Conservation (phyloP, 2,329 filamentous ascomycete species). For the Phyllosticta citriasiana region DNA sequence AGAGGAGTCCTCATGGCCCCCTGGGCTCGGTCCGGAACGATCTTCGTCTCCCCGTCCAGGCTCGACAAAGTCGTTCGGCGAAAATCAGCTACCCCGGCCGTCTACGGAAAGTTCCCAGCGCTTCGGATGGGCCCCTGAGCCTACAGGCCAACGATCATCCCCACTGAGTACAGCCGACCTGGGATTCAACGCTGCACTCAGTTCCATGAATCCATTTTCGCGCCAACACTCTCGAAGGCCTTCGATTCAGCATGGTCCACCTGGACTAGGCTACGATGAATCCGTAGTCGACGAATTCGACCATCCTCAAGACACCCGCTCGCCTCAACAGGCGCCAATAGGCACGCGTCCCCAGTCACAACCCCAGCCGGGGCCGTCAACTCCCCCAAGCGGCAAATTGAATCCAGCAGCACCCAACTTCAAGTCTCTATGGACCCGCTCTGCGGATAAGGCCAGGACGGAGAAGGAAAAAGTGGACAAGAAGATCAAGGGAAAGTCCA, state of each 20-base stretch:
- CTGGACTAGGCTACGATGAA: constrained; percentile 46
- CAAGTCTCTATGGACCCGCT: constrained; percentile 9
- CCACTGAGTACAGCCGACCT: constrained; percentile 25
- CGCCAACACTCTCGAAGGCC: constrained; percentile 69
- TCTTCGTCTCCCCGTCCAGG: constrained; percentile 51
- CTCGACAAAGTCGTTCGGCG: constrained; percentile 50
- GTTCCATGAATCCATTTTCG: constrained; percentile 49
- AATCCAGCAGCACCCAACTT: constrained; percentile 89
- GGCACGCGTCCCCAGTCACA: constrained; percentile 63
- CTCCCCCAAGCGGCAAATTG: constrained; percentile 43
- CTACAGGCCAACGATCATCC: constrained; percentile 28
- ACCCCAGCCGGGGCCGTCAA: constrained; percentile 38
- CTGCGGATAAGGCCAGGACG: constrained; percentile 4
- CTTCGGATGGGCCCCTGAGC: constrained; percentile 25
- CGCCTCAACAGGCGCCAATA: constrained; percentile 56
- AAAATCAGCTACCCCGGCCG: constrained; percentile 25
- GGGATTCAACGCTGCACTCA: constrained; percentile 21
- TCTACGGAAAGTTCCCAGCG: constrained; percentile 29
- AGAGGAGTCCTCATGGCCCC: constrained; percentile 30
- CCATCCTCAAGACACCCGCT: constrained; percentile 38
- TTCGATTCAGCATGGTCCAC: constrained; percentile 67
- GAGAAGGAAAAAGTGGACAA: constrained; percentile 2
- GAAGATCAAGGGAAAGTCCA: background rate
- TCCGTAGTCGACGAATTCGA: constrained; percentile 42
- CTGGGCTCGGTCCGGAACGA: constrained; percentile 31